Evolutionary conservation across 805 yeast species (phyloP).

Genomic region (Torulaspora delbrueckii): DNA sequence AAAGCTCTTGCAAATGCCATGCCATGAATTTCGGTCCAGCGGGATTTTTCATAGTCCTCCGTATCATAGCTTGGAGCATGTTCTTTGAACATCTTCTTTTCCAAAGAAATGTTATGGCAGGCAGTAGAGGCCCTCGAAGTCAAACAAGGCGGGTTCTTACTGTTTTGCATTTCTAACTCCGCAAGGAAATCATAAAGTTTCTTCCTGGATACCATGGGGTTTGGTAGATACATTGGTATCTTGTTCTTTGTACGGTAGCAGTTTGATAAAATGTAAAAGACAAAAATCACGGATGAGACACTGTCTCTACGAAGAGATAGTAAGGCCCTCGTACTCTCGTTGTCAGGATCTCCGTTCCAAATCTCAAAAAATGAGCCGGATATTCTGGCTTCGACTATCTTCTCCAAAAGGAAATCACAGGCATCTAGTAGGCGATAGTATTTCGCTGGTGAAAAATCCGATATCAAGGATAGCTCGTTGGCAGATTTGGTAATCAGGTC

Average conservation of each 20-base stretch:
- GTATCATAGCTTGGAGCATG: background rate
- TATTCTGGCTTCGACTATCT: constrained; percentile 45
- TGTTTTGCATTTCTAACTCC: constrained; percentile 26
- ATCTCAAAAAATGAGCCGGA: constrained; percentile 45
- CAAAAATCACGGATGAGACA: constrained; percentile 43
- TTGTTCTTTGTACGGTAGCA: constrained; percentile 37
- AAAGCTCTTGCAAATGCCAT: constrained; percentile 47
- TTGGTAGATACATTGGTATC: constrained; percentile 45
- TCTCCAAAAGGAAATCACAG: constrained; percentile 40
- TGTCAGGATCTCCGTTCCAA: constrained; percentile 41
- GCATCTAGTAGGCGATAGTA: constrained; percentile 36
- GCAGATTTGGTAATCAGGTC: constrained; percentile 36
- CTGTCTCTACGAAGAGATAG: constrained; percentile 45
- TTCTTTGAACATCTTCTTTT: constrained; percentile 12
- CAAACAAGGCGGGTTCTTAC: background rate
- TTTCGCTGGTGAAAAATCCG: constrained; percentile 33
- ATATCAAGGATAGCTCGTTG: constrained; percentile 37
- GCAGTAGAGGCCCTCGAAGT: constrained; percentile 1
- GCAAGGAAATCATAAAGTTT: constrained; percentile 40
- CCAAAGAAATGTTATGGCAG: constrained; percentile 4
- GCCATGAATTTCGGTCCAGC: constrained; percentile 48
- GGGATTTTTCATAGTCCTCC: constrained; percentile 25
- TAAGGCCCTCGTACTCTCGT: constrained; percentile 37
- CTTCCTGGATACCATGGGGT: constrained; percentile 41
- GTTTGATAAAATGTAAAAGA: constrained; percentile 41